These are phyloP conservation scores for Rhizomucor pusillus DNA, from an alignment of 371 early-diverging fungal species.

Conservation along the genomic window DNA sequence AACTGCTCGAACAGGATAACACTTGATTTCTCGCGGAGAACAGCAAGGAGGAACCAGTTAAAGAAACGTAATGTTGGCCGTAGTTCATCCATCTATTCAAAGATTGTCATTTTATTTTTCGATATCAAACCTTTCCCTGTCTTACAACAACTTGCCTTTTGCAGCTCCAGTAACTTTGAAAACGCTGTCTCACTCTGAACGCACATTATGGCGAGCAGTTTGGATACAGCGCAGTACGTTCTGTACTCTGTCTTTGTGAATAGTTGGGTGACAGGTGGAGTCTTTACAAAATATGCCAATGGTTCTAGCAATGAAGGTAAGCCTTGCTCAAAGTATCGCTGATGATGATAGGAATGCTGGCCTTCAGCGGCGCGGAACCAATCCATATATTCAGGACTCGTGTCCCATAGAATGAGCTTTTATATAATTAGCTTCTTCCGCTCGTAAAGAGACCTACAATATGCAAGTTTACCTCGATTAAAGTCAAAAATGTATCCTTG, in stretches of 20 bases:
- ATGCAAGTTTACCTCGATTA: conserved; percentile 32
- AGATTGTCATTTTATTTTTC: not conserved
- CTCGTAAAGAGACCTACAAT: not conserved
- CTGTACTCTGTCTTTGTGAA: conserved; percentile 54
- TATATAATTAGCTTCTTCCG: not conserved
- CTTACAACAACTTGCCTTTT: conserved; percentile 27
- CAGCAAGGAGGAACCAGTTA: conserved; percentile 44
- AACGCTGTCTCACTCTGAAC: conserved; percentile 25
- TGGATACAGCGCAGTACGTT: conserved; percentile 30
- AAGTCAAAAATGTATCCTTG: conserved; percentile 39
- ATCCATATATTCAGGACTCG: conserved; percentile 18
- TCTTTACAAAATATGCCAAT: conserved; percentile 32
- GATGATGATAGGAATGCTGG: conserved; percentile 8
- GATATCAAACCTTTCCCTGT: not conserved
- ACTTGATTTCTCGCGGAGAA: conserved; percentile 19
- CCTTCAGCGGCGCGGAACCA: conserved; percentile 44
- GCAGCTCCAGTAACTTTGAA: conserved; percentile 25
- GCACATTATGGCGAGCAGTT: conserved; percentile 36
- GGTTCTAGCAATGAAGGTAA: conserved; percentile 26
- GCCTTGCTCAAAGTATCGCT: conserved; percentile 36
- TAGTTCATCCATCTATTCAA: conserved; percentile 37
- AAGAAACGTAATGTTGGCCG: conserved; percentile 44
- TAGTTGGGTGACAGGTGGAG: conserved; percentile 29
- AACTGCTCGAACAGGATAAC: conserved; percentile 20
- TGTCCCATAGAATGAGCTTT: conserved; percentile 44